Conservation (phyloP, 257 asterid species). For the Solanum clarkiae region DNA sequence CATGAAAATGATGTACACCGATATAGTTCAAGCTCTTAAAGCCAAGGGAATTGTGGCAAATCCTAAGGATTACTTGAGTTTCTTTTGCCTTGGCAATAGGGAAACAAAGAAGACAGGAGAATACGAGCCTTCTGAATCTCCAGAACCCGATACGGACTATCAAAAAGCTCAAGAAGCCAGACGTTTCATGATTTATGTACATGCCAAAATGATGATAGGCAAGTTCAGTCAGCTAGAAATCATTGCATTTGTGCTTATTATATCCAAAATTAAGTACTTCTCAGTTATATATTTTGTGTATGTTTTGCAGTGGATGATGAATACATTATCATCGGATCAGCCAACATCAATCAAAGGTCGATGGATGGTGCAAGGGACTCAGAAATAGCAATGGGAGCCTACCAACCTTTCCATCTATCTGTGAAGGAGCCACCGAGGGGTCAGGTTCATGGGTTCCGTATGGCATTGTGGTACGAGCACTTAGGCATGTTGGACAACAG, state of each 20-base stretch:
- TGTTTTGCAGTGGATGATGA: background rate
- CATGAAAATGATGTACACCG: slow-evolving; percentile 5
- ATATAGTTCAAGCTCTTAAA: background rate
- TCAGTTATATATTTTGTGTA: background rate
- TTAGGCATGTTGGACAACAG: background rate
- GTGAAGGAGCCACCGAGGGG: background rate
- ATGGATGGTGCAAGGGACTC: background rate
- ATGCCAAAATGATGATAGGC: slow-evolving; percentile 7
- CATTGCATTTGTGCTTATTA: background rate
- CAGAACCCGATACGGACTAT: background rate
- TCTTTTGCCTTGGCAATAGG: slow-evolving; percentile 6
- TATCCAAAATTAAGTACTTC: background rate
- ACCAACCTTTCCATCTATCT: slow-evolving; percentile 1
- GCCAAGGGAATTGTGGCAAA: background rate
- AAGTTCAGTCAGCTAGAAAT: background rate
- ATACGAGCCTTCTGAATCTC: slow-evolving; percentile 3
- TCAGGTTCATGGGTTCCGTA: slow-evolving; percentile 2
- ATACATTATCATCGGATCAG: background rate
- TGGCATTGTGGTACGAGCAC: slow-evolving; percentile 9
- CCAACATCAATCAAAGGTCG: background rate
- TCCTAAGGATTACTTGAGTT: background rate
- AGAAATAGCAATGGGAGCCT: slow-evolving; percentile 1
- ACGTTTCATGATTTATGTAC: slow-evolving; percentile 9
- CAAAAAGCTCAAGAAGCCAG: slow-evolving; percentile 2
- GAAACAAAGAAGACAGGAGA: slow-evolving; percentile 4